phyloP scores from a whole-genome alignment of 352 stramenopile genomes.

The Phytophthora sp. region DNA sequence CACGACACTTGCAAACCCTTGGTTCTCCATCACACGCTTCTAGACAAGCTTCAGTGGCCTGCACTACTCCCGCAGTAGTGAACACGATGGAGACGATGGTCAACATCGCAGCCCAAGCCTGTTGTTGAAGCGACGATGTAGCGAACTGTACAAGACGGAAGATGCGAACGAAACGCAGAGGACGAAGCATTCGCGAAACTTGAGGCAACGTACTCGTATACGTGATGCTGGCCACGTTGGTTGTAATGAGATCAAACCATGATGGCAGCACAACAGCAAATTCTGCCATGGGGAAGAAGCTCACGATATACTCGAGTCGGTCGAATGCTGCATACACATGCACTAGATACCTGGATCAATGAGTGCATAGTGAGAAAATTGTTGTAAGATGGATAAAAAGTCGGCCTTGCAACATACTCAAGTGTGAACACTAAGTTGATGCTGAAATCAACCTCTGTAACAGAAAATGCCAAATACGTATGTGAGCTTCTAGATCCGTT shows the following conservation, averaged over 20 bases:
- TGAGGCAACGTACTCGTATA: conserved; percentile 25
- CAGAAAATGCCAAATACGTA: no score
- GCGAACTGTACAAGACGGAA: conserved; percentile 82
- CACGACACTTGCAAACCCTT: conserved; percentile 51
- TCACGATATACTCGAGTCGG: conserved; percentile 58
- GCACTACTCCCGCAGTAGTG: conserved; percentile 66
- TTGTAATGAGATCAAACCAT: conserved; percentile 48
- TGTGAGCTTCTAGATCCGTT: no score
- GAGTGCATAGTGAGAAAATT: no score
- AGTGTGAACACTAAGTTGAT: conserved; percentile 73
- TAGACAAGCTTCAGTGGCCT: conserved; percentile 69
- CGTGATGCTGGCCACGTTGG: conserved; percentile 20
- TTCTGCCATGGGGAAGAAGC: conserved; percentile 61
- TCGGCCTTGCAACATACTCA: conserved; percentile 49
- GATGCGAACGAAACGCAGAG: conserved; percentile 69
- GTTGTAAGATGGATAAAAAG: no score
- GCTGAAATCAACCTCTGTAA: conserved; percentile 56
- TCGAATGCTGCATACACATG: conserved; percentile 70
- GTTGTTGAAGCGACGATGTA: conserved; percentile 71
- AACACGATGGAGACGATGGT: conserved; percentile 79
- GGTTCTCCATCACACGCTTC: conserved; percentile 26
- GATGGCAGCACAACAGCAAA: conserved; percentile 69
- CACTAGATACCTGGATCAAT: conserved; percentile 56
- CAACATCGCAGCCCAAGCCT: conserved; percentile 64
- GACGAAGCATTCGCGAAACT: conserved; percentile 46